Conservation (phyloP, 176 grass and related monocot genomes). For the Thinopyrum elongatum region DNA sequence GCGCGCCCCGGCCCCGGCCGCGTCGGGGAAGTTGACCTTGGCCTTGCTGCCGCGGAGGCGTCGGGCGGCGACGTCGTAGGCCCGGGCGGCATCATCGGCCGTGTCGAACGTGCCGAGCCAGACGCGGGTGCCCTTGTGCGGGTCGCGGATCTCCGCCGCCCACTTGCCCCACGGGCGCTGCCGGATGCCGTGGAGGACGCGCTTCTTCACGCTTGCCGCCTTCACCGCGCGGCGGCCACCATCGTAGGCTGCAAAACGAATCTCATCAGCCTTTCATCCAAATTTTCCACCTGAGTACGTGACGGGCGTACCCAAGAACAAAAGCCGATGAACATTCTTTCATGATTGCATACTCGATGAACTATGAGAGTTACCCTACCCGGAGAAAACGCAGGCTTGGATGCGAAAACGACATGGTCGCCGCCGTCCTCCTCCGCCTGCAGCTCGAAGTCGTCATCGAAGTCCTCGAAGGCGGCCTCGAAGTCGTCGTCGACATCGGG, state of each 20-base stretch:
- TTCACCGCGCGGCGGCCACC: not conserved
- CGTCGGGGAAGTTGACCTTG: slow-evolving; percentile 76
- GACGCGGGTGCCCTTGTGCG: slow-evolving; percentile 68
- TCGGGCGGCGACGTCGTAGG: slow-evolving; percentile 69
- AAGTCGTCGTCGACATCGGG: slow-evolving; percentile 54
- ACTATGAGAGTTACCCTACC: slow-evolving; percentile 11
- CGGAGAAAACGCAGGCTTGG: slow-evolving; percentile 10
- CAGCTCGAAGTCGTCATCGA: slow-evolving; percentile 49
- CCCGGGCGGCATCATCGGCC: slow-evolving; percentile 58
- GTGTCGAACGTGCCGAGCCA: slow-evolving; percentile 92
- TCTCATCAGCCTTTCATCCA: too few relatives aligned
- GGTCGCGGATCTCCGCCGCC: slow-evolving; percentile 92
- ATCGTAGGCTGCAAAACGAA: not conserved
- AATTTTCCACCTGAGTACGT: not conserved
- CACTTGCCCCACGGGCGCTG: slow-evolving; percentile 78
- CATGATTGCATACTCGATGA: too few relatives aligned
- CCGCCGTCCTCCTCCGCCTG: slow-evolving; percentile 19
- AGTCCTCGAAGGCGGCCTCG: slow-evolving; percentile 65
- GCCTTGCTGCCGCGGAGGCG: slow-evolving; percentile 76
- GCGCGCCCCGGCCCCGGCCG: not conserved
- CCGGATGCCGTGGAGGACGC: slow-evolving; percentile 47
- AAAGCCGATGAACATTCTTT: not conserved
- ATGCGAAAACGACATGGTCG: slow-evolving; percentile 20
- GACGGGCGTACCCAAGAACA: not conserved
- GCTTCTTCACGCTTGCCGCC: slow-evolving; percentile 30